Percentiles rank a stretch among this genome's conserved stretches.
Evolutionary conservation across 2,329 filamentous ascomycete species (phyloP).

Genomic region (Arachnomyces sp.): DNA sequence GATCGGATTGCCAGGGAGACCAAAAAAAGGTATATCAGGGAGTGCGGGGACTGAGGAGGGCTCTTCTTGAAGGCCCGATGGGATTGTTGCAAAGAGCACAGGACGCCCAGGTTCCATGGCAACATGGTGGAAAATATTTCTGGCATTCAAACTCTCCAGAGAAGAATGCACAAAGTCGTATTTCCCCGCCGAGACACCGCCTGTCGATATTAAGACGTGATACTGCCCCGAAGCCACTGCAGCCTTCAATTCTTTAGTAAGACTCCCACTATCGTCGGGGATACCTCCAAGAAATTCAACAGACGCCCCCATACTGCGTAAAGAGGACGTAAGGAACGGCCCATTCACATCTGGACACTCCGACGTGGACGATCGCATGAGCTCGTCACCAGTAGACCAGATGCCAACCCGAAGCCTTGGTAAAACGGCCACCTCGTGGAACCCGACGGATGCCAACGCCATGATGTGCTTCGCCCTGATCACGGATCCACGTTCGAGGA

Average conservation of each 20-base stretch:
- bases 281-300: constrained; percentile 17
- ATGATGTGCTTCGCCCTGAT: constrained; percentile 16
- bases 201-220: constrained; percentile 22
- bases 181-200: constrained; percentile 21
- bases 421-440: constrained; percentile 11
- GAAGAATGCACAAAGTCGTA: constrained; percentile 19
- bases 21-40: constrained; percentile 18
- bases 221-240: too few species aligned
- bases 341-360: constrained; percentile 18
- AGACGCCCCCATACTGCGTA: constrained; percentile 10
- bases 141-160: constrained; percentile 15
- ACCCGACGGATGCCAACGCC: constrained; percentile 17
- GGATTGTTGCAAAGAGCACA: constrained; percentile 20
- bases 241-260: too few species aligned
- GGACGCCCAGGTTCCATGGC: constrained; percentile 24
- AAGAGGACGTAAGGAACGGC: constrained; percentile 15
- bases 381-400: constrained; percentile 16
- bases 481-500: constrained; percentile 10
- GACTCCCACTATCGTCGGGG: constrained; percentile 11
- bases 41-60: background rate
- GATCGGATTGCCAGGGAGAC: constrained; percentile 21
- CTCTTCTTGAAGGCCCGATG: background rate
- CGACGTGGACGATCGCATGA: constrained; percentile 6
- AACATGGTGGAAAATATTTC: constrained; percentile 20
- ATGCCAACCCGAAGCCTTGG: constrained; percentile 11